Base-by-base conservation (phyloP, 2,329 filamentous ascomycete genomes). In the Madurella mycetomatis region DNA sequence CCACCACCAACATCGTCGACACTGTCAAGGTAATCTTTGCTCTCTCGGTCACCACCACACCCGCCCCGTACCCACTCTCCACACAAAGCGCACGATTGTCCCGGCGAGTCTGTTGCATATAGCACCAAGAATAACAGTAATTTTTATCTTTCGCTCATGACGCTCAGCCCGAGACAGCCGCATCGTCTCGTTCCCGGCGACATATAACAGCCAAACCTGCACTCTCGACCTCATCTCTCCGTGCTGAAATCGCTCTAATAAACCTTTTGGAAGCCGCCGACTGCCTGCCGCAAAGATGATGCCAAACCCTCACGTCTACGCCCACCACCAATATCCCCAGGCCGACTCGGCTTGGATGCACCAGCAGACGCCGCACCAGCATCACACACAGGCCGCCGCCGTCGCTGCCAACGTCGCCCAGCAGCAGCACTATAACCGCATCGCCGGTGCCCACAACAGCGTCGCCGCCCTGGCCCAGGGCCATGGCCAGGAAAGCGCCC, bases 341-440 rank as follows among this genome's bases (percentile, higher is more conserved):
- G 73, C 74, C 45, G 83, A 85, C 56, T 78, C 81, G 60, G 73
- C 81, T 66, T 87, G 85, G 84, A 82, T 87, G 77, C 83, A 87
- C 62, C 82, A 84, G 68, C 82, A 85, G 68, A 74, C 79, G 46
- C 76, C 75, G 59, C 82, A 84, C 58, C 77, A 82, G 63, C 79
- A 83, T 56, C 82, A 84, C 63, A 75, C 75, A 41, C 75, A 61
- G 46, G 70, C 74, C 60, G 74, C 78, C 54, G 79, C 80, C 32
- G 78, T 77, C 13, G 81, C 78, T 37, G 80, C 77, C 19, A 76
- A 75, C 48, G 76, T 73, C 12, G 75, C 72, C 60, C 75, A 81
- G 62, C 78, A 79, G 60, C 77, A 81, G 66, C 85, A 88, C 69
- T 92, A 90, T 72, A 87, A 82, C 69, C 86, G 88, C 60, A 82